Percentiles rank a stretch among this genome's conserved stretches.
phyloP scores from a whole-genome alignment of 805 yeast genomes.

The Wickerhamomyces sydowiorum region DNA sequence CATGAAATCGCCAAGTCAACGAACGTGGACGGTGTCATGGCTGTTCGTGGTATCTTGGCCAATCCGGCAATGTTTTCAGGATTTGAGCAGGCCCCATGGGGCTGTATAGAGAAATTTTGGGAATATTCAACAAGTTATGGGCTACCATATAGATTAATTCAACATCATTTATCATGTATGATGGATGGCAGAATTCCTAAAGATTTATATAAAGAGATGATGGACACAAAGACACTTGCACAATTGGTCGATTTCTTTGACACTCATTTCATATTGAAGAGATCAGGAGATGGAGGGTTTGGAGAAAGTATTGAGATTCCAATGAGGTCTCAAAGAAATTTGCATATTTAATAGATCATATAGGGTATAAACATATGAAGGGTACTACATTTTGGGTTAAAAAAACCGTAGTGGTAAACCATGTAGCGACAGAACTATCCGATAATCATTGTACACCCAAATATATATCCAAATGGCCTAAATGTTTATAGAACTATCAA shows the following conservation, averaged over 20 bases:
- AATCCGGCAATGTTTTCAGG: conserved; percentile 91
- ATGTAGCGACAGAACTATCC: too few species aligned
- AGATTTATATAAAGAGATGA: conserved; percentile 52
- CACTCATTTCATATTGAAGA: conserved; percentile 51
- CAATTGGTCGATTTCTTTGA: conserved; percentile 86
- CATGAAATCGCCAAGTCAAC: conserved; percentile 55
- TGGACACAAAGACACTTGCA: conserved; percentile 48
- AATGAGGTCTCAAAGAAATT: conserved; percentile 24
- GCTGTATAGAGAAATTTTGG: conserved; percentile 80
- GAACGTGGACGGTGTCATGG: conserved; percentile 90
- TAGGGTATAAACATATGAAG: too few species aligned
- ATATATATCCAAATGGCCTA: too few species aligned
- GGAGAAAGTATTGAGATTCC: conserved; percentile 48
- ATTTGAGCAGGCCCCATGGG: conserved; percentile 75
- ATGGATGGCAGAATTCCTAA: conserved; percentile 49
- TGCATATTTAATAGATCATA: conserved; percentile 19
- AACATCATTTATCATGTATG: conserved; percentile 90
- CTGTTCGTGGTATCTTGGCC: conserved; percentile 79
- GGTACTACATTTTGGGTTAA: too few species aligned
- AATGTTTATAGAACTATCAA: too few species aligned
- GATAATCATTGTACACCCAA: too few species aligned
- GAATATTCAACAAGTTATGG: conserved; percentile 76
- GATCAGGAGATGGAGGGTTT: conserved; percentile 67
- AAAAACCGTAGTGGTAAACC: too few species aligned
- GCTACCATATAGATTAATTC: conserved; percentile 74